These are phyloP conservation scores for Cutaneotrichosporon arboriforme DNA, from an alignment of 1,284 basidiomycete genomes.

Conservation along the genomic window DNA sequence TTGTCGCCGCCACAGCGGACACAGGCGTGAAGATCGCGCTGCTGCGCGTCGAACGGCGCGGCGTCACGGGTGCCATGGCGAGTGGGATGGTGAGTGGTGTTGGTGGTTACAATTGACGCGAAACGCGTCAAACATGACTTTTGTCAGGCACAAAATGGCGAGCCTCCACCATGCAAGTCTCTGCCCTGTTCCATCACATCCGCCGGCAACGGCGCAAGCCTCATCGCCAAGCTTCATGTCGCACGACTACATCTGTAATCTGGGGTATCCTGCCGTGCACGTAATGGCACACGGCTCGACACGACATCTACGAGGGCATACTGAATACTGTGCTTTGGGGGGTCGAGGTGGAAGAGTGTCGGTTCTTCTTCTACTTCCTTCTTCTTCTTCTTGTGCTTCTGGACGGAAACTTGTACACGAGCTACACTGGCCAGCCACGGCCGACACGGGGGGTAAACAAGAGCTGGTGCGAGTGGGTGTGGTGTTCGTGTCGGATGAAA, in stretches of 20 bases:
- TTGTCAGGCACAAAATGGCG: not conserved
- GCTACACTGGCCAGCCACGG: not conserved
- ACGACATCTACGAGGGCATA: too few species aligned
- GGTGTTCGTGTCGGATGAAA: too few species aligned
- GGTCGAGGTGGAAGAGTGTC: not conserved
- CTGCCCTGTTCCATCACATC: not conserved
- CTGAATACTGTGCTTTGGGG: not conserved
- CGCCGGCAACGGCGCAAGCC: not conserved
- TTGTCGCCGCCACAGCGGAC: not conserved
- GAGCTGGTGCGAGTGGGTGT: too few species aligned
- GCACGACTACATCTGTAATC: constrained; percentile 5
- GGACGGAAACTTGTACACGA: not conserved
- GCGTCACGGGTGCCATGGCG: constrained; percentile 23
- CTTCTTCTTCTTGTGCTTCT: constrained; percentile 3
- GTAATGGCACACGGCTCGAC: not conserved
- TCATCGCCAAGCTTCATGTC: not conserved
- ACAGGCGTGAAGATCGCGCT: constrained; percentile 36
- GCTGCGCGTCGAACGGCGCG: constrained; percentile 36
- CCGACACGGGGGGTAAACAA: not conserved
- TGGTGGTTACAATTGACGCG: not conserved
- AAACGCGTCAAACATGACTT: not conserved
- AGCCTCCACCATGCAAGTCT: not conserved
- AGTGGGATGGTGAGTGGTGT: not conserved
- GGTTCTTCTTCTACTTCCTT: not conserved
- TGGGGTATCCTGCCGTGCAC: constrained; percentile 2